phyloP scores from a whole-genome alignment of 106 monocot species.

The Dioscorea alata region DNA sequence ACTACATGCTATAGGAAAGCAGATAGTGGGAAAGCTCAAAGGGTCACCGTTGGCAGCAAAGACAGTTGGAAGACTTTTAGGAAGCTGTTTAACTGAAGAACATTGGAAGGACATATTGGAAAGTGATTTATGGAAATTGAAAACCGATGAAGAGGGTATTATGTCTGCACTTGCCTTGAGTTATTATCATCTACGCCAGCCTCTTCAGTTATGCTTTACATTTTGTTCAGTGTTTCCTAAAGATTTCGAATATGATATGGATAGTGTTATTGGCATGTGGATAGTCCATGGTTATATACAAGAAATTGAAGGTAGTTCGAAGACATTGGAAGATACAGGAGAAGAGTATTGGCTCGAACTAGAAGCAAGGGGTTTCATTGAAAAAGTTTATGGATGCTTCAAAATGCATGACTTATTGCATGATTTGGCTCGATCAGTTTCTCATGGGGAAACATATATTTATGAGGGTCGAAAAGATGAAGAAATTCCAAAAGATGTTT shows the following conservation, averaged over 20 bases:
- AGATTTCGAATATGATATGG: no score
- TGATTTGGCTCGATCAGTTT: slow-evolving; percentile 21
- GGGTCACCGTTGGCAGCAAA: slow-evolving; percentile 33
- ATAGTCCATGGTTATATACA: no score
- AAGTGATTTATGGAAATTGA: slow-evolving; percentile 2
- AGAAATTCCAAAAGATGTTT: no score
- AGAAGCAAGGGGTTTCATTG: slow-evolving; percentile 8
- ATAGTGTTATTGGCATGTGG: no score
- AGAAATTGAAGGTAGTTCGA: neutral
- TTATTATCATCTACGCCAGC: slow-evolving; percentile 7
- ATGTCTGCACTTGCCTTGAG: slow-evolving; percentile 22
- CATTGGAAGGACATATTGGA: slow-evolving; percentile 21
- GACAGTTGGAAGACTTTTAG: slow-evolving; percentile 17
- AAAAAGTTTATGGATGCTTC: no score
- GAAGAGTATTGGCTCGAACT: slow-evolving; percentile 15
- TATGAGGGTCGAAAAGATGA: no score
- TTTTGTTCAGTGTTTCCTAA: no score
- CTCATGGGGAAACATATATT: no score
- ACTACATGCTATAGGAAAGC: slow-evolving; percentile 7
- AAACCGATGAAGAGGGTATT: neutral
- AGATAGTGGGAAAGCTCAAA: slow-evolving; percentile 17
- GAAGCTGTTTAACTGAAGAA: neutral
- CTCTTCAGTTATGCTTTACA: no score
- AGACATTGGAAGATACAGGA: slow-evolving; percentile 19
- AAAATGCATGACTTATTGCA: slow-evolving; percentile 26